Evolutionary conservation across 2,329 filamentous ascomycete species (phyloP).

Genomic region (Cladophialophora chaetospira): DNA sequence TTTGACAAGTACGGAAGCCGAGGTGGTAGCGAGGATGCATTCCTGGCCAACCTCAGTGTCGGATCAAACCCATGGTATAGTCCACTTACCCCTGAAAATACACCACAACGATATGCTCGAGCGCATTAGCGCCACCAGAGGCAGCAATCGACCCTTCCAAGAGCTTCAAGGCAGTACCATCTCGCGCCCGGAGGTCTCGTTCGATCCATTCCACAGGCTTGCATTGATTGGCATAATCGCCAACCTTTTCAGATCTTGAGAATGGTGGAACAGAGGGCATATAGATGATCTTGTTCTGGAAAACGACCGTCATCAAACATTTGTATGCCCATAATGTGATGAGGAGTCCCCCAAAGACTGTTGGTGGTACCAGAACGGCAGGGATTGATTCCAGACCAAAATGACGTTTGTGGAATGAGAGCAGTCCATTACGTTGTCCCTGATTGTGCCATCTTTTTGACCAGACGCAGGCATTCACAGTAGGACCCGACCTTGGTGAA

Average conservation of each 20-base stretch:
- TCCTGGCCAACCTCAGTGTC: conserved; percentile 34
- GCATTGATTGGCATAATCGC: conserved; percentile 63
- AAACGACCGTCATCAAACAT: conserved; percentile 72
- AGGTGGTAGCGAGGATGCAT: conserved; percentile 49
- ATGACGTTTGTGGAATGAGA: conserved; percentile 8
- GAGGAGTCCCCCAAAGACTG: conserved; percentile 67
- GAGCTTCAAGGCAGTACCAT: conserved; percentile 67
- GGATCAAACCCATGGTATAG: background rate
- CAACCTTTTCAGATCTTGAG: conserved; percentile 66
- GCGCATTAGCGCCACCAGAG: background rate
- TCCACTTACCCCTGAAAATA: conserved; percentile 53
- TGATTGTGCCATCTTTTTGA: background rate
- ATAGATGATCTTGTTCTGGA: conserved; percentile 82
- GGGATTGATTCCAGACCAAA: conserved; percentile 40
- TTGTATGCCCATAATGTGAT: conserved; percentile 64
- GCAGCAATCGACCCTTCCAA: conserved; percentile 48
- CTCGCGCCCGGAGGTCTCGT: conserved; percentile 59
- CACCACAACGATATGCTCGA: conserved; percentile 43
- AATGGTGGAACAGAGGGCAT: conserved; percentile 75
- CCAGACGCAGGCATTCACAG: background rate
- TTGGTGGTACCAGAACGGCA: conserved; percentile 62
- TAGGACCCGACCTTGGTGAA: background rate
- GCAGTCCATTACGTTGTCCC: no score
- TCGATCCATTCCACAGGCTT: conserved; percentile 68
- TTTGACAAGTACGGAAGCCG: conserved; percentile 51